Evolutionary conservation across 2,329 filamentous ascomycete genomes (phyloP).

Genomic region (Ceratocystis diversiconidia): DNA sequence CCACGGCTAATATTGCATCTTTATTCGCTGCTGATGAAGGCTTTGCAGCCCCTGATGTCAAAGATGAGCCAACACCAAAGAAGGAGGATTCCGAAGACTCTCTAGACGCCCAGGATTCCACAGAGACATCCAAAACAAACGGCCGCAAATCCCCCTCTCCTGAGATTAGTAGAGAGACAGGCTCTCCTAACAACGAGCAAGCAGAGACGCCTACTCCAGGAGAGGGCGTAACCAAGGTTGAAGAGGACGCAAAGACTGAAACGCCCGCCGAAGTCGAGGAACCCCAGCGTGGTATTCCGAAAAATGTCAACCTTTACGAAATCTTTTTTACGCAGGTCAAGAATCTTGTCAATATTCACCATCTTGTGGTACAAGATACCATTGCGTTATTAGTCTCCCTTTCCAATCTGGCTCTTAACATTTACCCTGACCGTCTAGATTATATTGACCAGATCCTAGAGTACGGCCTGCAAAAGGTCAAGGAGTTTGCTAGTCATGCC

Average conservation of each 20-base stretch:
- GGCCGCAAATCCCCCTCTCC: constrained; percentile 21
- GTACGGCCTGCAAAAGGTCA: constrained; percentile 74
- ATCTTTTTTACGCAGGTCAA: constrained; percentile 96
- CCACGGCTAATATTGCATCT: neutral
- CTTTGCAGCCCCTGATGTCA: neutral
- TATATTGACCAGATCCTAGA: constrained; percentile 90
- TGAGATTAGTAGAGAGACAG: constrained; percentile 21
- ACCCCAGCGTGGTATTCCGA: constrained; percentile 40
- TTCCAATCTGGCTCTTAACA: constrained; percentile 83
- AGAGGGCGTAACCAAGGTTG: constrained; percentile 32
- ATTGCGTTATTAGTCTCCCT: constrained; percentile 90
- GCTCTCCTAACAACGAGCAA: constrained; percentile 21
- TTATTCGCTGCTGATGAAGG: neutral
- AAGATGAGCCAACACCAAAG: neutral
- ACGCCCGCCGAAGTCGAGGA: constrained; percentile 9
- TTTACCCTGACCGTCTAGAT: constrained; percentile 83
- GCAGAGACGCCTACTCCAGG: constrained; percentile 32
- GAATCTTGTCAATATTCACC: constrained; percentile 79
- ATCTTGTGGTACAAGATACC: constrained; percentile 84
- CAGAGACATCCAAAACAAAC: constrained; percentile 18
- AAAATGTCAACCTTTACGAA: constrained; percentile 81
- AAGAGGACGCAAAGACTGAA: constrained; percentile 13
- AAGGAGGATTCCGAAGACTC: neutral
- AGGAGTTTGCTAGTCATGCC: constrained; percentile 84
- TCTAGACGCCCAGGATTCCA: constrained; percentile 19